Evolutionary conservation across 306 rosid genomes (phyloP).

Genomic region (Prunus kanzakura): DNA sequence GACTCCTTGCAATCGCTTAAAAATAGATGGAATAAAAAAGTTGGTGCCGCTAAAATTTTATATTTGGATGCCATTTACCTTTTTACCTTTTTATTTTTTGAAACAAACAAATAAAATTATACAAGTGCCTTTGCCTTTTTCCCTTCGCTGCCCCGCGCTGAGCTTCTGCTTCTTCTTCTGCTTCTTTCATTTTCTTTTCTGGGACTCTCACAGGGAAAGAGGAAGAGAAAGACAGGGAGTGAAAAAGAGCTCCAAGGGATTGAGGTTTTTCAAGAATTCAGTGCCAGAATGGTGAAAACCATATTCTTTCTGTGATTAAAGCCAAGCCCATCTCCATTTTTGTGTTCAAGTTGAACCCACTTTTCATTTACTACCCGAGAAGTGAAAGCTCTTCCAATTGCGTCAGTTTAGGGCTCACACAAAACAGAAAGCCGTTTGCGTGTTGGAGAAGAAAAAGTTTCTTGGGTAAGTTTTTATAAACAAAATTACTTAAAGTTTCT

Average conservation of each 20-base stretch:
- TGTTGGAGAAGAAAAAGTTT: neutral
- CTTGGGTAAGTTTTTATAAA: neutral
- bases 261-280: neutral
- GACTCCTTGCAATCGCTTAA: too few species aligned
- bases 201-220: too few species aligned
- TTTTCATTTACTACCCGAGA: neutral
- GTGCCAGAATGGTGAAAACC: neutral
- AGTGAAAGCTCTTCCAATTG: neutral
- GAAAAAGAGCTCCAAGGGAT: too few species aligned
- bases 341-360: neutral
- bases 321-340: neutral
- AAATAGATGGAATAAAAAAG: too few species aligned
- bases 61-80: too few species aligned
- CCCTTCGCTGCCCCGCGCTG: neutral
- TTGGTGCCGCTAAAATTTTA: too few species aligned
- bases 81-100: too few species aligned
- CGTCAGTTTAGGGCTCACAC: neutral
- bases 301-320: neutral
- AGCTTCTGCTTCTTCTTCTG: neutral
- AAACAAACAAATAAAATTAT: too few species aligned
- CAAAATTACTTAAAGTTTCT: neutral
- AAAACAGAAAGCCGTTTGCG: neutral
- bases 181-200: too few species aligned
- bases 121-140: too few species aligned
- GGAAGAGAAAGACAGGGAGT: too few species aligned